These are phyloP conservation scores for Carallia brachiata DNA, from an alignment of 345 rosid genomes.

Conservation along the genomic window DNA sequence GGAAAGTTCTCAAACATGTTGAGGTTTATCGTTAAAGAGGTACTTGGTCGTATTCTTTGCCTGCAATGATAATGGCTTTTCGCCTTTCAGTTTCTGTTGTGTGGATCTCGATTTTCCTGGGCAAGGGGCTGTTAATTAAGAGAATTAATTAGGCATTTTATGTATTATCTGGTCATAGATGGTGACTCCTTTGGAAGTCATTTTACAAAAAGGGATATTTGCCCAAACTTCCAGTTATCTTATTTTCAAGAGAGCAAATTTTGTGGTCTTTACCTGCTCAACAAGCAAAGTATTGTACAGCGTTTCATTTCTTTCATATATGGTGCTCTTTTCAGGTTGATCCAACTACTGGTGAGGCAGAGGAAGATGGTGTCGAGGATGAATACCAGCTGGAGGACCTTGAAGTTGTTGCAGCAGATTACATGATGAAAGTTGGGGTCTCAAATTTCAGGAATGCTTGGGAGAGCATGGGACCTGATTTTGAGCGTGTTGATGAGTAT, in stretches of 20 bases:
- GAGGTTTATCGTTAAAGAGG: slow-evolving; percentile 93
- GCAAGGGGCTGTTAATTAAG: background rate
- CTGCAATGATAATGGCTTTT: background rate
- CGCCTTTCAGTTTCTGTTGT: background rate
- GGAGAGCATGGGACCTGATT: slow-evolving; percentile 79
- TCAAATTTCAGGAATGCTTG: slow-evolving; percentile 96
- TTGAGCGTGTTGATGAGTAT: slow-evolving; percentile 86
- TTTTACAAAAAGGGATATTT: background rate
- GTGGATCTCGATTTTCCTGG: background rate
- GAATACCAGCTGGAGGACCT: slow-evolving; percentile 97
- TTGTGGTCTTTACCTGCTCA: background rate
- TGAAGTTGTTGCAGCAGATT: slow-evolving; percentile 92
- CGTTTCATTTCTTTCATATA: background rate
- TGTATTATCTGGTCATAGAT: background rate
- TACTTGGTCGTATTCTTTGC: slow-evolving; percentile 21
- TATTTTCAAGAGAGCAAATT: background rate
- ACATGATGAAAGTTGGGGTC: slow-evolving; percentile 77
- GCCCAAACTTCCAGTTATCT: background rate
- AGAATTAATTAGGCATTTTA: background rate
- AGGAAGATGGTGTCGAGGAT: slow-evolving; percentile 96
- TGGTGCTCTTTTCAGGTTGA: slow-evolving; percentile 59
- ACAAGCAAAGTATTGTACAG: background rate
- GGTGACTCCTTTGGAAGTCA: background rate
- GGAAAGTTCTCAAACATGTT: slow-evolving; percentile 89
- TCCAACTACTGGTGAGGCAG: slow-evolving; percentile 80